Evolutionary conservation across 257 asterid species (phyloP).

Genomic region (Linaria vulgaris): DNA sequence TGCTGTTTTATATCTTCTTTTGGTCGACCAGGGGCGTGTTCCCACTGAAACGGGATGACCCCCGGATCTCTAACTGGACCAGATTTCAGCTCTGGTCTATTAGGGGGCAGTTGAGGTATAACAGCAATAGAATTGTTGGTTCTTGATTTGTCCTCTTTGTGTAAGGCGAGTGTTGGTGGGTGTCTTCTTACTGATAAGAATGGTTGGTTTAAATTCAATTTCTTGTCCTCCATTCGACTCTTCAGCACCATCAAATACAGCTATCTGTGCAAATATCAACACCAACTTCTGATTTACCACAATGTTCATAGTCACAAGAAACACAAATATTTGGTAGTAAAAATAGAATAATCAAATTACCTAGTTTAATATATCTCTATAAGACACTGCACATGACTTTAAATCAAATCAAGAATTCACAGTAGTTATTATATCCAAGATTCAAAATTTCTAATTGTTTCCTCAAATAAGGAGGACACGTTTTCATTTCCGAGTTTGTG

Average conservation of each 20-base stretch:
- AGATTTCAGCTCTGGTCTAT: constrained; percentile 65
- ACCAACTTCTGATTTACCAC: constrained; percentile 1
- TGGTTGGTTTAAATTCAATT: constrained; percentile 59
- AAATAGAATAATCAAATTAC: no score
- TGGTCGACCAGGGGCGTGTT: constrained; percentile 71
- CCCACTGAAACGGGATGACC: constrained; percentile 80
- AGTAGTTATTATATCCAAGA: no score
- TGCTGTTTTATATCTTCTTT: constrained; percentile 40
- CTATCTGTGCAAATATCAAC: constrained; percentile 27
- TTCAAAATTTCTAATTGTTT: no score
- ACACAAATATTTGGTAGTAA: no score
- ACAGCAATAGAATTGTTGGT: constrained; percentile 19
- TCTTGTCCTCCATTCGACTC: constrained; percentile 63
- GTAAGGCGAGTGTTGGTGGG: constrained; percentile 32
- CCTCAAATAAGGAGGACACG: no score
- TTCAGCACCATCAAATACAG: constrained; percentile 36
- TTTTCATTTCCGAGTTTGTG: no score
- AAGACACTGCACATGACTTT: not conserved
- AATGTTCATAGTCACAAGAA: no score
- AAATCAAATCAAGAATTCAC: not conserved
- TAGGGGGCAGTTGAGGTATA: constrained; percentile 47
- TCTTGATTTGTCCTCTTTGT: constrained; percentile 30
- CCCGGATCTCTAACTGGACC: constrained; percentile 76
- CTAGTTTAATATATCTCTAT: not conserved
- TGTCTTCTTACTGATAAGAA: constrained; percentile 64